Evolutionary conservation across 2,329 filamentous ascomycete genomes (phyloP), one percentile per base, ranked within the genome.

Genomic region (Cytospora piceicola): DNA sequence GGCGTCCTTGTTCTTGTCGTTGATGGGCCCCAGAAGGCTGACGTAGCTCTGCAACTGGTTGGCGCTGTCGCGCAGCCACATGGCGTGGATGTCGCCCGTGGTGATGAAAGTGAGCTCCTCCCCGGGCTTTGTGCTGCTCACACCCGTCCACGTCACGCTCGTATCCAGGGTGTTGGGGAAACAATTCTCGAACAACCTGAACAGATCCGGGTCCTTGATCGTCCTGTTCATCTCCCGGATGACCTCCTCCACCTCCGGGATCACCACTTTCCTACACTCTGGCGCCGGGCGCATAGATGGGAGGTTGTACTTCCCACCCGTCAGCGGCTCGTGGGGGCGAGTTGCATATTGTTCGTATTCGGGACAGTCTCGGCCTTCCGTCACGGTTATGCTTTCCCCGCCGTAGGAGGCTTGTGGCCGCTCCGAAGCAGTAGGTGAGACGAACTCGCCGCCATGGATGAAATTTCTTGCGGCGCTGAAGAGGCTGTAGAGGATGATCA

Each of bases 31-130:
- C 24, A 90, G 75, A 4, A 89, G 73, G 4, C 83, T 80, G 30
- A 85, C 77, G 71, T 90, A 90, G 62, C 83, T 86, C 69, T 88
- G 85, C 77, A 90, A 82, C 73, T 90, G 87, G 73, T 90, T 90
- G 22, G 86, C 83, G 9, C 89, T 92, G 75, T 94, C 91, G 57
- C 91, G 85, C 64, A 94, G 79, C 91, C 91, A 94, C 77, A 94
- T 92, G 0, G 91, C 91, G 71, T 92, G 89, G 75, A 92, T 93
- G 70, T 92, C 89, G 27, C 89, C 89, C 0, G 89, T 92, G 27
- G 91, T 89, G 66, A 91, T 87, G 73, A 91, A 92, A 56, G 85
- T 88, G 71, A 92, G 87, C 32, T 78, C 77, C 61, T 83, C 74
- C n/a, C 76, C 72, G 2, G 73, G 63, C 54, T 75, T 74, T 2